A percentile compares a stretch with the other conserved stretches of the same genome.
These are phyloP conservation scores for Fraxinus paxiana DNA, from an alignment of 305 asterid genomes.

Conservation along the genomic window DNA sequence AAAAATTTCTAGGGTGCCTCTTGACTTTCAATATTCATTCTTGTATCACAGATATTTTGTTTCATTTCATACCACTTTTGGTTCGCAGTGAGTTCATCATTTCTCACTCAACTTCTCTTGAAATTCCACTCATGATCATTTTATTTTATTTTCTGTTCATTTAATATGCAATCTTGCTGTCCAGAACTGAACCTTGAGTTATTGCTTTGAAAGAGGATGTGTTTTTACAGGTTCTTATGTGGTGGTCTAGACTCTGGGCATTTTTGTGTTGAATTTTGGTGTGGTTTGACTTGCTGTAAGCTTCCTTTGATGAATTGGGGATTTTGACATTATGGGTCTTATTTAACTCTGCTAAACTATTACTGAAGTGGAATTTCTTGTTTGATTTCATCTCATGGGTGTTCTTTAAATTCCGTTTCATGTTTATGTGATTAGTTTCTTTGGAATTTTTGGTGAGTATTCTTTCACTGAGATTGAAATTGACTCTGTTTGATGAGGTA, in stretches of 20 bases:
- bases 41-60: constrained; percentile 28
- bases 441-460: not conserved
- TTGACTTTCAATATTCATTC: constrained; percentile 27
- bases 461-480: constrained; percentile 12
- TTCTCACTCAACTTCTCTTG: not conserved
- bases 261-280: constrained; percentile 3
- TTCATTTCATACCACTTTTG: constrained; percentile 10
- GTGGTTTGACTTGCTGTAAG: not conserved
- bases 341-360: not conserved
- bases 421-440: constrained; percentile 3
- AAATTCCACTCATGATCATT: constrained; percentile 1
- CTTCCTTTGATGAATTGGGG: constrained; percentile 16
- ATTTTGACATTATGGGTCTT: constrained; percentile 17
- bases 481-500: not conserved
- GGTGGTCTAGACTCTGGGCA: not conserved
- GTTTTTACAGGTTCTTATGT: not conserved
- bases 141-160: not conserved
- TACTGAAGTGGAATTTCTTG: not conserved
- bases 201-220: not conserved
- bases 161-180: not conserved
- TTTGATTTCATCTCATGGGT: constrained; percentile 1
- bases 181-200: not conserved
- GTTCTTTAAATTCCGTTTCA: not conserved
- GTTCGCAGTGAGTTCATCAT: constrained; percentile 28
- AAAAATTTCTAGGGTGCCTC: constrained; percentile 20